These are phyloP conservation scores for Diaporthe citriasiana DNA, from an alignment of 2,329 filamentous ascomycete genomes.

Conservation along the genomic window DNA sequence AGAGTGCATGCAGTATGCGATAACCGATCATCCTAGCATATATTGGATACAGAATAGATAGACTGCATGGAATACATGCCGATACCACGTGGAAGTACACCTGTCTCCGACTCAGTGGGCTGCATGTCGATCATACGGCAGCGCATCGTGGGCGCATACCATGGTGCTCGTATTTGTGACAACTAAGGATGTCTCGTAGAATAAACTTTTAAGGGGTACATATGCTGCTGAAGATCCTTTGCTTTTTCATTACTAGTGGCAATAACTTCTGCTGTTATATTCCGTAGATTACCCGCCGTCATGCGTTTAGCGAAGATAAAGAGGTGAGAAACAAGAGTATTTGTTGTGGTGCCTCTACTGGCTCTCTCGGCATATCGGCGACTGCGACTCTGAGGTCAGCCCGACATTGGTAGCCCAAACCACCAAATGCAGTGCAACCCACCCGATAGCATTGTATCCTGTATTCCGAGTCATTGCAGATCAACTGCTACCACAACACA, in stretches of 20 bases:
- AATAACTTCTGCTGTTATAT: background rate
- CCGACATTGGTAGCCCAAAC: background rate
- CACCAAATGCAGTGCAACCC: background rate
- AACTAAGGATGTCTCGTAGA: background rate
- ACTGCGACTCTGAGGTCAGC: background rate
- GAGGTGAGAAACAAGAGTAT: background rate
- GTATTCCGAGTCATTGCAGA: background rate
- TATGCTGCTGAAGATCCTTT: background rate
- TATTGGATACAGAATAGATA: background rate
- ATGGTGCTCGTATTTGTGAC: too few relatives aligned
- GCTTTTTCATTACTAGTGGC: background rate
- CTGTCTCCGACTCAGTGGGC: constrained; percentile 20
- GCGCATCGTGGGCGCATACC: background rate
- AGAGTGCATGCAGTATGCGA: background rate
- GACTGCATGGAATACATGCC: too few relatives aligned
- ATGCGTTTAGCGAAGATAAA: background rate
- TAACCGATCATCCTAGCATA: background rate
- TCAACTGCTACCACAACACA: too few relatives aligned
- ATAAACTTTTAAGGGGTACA: constrained; percentile 1
- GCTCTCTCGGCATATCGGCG: background rate
- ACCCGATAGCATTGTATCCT: background rate
- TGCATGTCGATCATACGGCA: constrained; percentile 8
- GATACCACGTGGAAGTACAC: background rate
- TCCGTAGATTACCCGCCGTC: background rate
- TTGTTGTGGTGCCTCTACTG: background rate